Conservation (phyloP, 2,329 filamentous ascomycete species). For the Fusarium circinatum region DNA sequence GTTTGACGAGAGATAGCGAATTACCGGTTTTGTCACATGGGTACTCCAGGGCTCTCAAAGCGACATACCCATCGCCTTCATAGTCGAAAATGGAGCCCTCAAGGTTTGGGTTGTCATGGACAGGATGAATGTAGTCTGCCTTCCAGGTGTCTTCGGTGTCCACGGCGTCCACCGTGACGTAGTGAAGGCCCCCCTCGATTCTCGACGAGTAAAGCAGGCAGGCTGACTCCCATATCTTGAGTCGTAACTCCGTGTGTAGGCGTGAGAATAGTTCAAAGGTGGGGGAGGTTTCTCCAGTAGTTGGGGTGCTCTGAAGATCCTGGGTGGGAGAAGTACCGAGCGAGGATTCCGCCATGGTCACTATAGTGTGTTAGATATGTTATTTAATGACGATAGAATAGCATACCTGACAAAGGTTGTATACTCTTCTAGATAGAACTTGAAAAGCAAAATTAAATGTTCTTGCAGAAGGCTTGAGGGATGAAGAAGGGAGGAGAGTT, state of each 20-base stretch:
- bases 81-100: not conserved
- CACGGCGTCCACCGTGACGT: not conserved
- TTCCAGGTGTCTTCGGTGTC: not conserved
- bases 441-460: not conserved
- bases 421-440: not conserved
- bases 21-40: rapidly evolving
- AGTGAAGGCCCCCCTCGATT: not conserved
- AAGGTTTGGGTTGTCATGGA: not conserved
- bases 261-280: not conserved
- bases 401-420: not conserved
- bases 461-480: not conserved
- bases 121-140: not conserved
- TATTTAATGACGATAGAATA: not conserved
- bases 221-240: not conserved
- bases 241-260: not conserved
- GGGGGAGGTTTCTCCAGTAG: not conserved
- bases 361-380: not conserved
- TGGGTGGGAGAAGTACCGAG: not conserved
- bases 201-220: not conserved
- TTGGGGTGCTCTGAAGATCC: not conserved
- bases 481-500: not conserved
- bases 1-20: not conserved
- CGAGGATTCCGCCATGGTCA: not conserved
- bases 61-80: not conserved
- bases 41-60: not conserved